Base-by-base conservation (phyloP, 345 rosid species). In the Aquilaria malaccensis region DNA sequence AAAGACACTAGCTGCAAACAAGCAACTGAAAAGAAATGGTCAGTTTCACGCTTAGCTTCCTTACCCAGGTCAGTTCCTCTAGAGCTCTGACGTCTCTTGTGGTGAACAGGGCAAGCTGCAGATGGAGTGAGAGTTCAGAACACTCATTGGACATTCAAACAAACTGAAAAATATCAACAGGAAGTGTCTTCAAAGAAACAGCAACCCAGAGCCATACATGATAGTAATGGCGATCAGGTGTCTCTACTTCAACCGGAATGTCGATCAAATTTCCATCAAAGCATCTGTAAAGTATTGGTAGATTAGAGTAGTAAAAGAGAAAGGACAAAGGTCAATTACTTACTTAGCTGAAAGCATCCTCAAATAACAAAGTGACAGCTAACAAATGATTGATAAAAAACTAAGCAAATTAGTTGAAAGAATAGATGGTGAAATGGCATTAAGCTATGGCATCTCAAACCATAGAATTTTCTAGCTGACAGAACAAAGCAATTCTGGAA, bases 1-100 rank as follows among this genome's bases (percentile, higher is more conserved):
- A 10, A 33, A 10, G 57, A 2, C 49, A 13, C 45, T 56, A 29
- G 32, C 54, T 66, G 6, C n/a, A 61, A 58, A 65, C 11, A 2
- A 61, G 30, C 33, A 56, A 37, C 13, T 45, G 48, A 22, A 49
- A 30, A 22, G 43, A 32, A n/a, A 43, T 46, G 31, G 45, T 48
- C 45, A 41, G 6, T 41, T 50, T 49, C 46, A 61, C 15, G 11
- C 30, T 55, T 33, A 45, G 60, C 47, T 63, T 63, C 55, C 92
- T 76, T 77, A 93, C 98, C 97, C 97, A 82, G 9, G 92, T 84
- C 64, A 87, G 77, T 72, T 93, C 98, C 71, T 93, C 96, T 59
- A 66, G 59, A 50, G 96, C 95, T 69, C 69, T 70, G 33, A 90
- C 88, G 15, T 83, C 79, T 76, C 87, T 78, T n/a, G 80, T 45